Conservation (phyloP, 805 yeast genomes). For the Metschnikowia santaceciliae region DNA sequence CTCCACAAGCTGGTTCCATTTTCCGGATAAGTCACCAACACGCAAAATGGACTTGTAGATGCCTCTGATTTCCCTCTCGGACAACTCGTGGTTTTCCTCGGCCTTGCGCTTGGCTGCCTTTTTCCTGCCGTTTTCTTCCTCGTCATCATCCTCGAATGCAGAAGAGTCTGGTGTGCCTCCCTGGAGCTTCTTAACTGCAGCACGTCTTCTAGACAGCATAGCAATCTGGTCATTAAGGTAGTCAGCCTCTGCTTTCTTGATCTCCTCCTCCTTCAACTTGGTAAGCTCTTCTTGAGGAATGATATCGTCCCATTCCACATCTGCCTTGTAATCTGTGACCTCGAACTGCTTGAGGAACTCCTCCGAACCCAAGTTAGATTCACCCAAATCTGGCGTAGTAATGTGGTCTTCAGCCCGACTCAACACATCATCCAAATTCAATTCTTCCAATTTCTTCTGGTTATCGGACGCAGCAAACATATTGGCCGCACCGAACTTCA, state of each 20-base stretch:
- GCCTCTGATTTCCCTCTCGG: constrained; percentile 83
- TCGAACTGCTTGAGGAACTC: constrained; percentile 96
- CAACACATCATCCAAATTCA: constrained; percentile 92
- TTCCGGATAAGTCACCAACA: constrained; percentile 70
- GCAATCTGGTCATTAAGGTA: constrained; percentile 86
- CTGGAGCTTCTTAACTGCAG: constrained; percentile 59
- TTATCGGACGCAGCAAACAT: constrained; percentile 96
- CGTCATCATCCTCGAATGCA: constrained; percentile 40
- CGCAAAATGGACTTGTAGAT: constrained; percentile 78
- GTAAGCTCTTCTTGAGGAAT: constrained; percentile 92
- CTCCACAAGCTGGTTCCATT: constrained; percentile 81
- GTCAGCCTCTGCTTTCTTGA: constrained; percentile 78
- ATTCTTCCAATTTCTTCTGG: constrained; percentile 90
- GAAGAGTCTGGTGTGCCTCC: constrained; percentile 29
- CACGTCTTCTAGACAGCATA: constrained; percentile 76
- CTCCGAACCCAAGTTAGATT: constrained; percentile 97
- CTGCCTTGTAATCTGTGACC: constrained; percentile 97
- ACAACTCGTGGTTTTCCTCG: constrained; percentile 47
- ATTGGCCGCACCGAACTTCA: constrained; percentile 97
- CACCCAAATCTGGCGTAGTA: constrained; percentile 94
- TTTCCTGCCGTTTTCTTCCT: constrained; percentile 26
- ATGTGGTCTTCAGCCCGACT: constrained; percentile 96
- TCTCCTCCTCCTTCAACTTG: constrained; percentile 87
- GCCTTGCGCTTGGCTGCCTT: constrained; percentile 29
- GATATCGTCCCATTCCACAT: constrained; percentile 98